Base-by-base conservation (phyloP, 768 basidiomycete genomes). In the Leccinum rimulosum region DNA sequence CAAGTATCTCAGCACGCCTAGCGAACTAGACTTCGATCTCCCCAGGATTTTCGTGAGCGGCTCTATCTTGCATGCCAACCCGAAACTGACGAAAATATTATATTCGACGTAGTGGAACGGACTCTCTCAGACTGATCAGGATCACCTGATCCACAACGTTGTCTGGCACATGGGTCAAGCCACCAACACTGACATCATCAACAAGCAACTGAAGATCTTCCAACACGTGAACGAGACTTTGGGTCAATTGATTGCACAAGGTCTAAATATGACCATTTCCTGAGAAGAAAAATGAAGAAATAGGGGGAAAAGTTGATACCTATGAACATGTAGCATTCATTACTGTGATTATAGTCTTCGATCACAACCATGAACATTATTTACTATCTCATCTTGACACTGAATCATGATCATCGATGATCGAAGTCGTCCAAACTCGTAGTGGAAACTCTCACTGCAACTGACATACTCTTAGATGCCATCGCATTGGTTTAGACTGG, bases 11-110 rank as follows among this genome's bases (percentile, higher is more conserved):
- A 71, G 74, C 40, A 63, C 66, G 12, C 72, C 75, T 31, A 74
- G 62, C 8, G 75, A 77, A 55, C 63, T 73, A 47, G 77, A 79
- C 58, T 79, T 77, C 57, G 76, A 74, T 17, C 74, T 73, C 61
- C 74, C 77, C 17, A 69, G 74, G 48, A 64, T 69, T 35, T 78
- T 76, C 63, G 67, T 66, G 30, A 48, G 66, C 45, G 11, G 15
- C 8, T 30, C 14, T 28, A 31, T 5, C 12, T n/a, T 10, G 36
- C 27, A 45, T n/a, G 14, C 14, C 12, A 10, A 35, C 12, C 15
- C 19, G 17, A 19, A 14, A 54, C 49, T 52, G 14, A 47, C n/a
- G 25, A 25, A 25, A 1, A 19, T n/a, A 11, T 2, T 28, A 19
- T n/a, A 11, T 2, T 28, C 27, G 19, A 48, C 17, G 33, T 30